Evolutionary conservation across 352 stramenopile species (phyloP), one percentile per base, ranked within the genome.

Genomic region (Blastocystis sp.): DNA sequence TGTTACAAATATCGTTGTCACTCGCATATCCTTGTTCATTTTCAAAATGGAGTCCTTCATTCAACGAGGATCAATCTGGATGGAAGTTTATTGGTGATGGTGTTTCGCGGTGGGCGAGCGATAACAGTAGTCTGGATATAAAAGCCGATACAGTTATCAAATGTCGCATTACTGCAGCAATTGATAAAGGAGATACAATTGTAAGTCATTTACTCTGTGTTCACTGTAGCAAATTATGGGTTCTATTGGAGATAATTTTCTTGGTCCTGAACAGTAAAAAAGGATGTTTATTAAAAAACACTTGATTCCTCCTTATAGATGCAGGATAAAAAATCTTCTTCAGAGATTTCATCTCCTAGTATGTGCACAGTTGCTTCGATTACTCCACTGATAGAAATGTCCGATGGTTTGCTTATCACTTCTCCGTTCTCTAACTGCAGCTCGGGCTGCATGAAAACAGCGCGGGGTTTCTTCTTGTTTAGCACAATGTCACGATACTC

Each of bases 391-490:
- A 84, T 45, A 13, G 73, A 84, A 18, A 84, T 41, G 2, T 84
- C 73, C 43, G 39, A 84, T 3, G 43, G 43, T 26, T 68, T 37
- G 34, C 45, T 39, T 18, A 66, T 29, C 34, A 84, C 73, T 20
- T 20, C 23, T 34, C 56, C 73, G 2, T 84, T 55, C 53, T 61
- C 7, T 13, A 90, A 39, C 62, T 87, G 75, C 47, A 91, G 37
- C 11, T 90, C 54, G 29, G 89, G 89, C 62, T 91, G 90, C 56
- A 91, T 75, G 61, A 91, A 91, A 11, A 91, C 56, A 26, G 79
- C 75, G 15, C 90, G 26, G 11, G 87, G 84, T 64, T 91, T 91
- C 62, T 90, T 89, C 70, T 79, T 59, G 43, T 87, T 45, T 45
- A 91, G 70, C 0, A 91, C 90, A 47, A 90, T 54, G 0, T 18